phyloP scores from a whole-genome alignment of 805 yeast genomes.

The Ogataea zsoltii region DNA sequence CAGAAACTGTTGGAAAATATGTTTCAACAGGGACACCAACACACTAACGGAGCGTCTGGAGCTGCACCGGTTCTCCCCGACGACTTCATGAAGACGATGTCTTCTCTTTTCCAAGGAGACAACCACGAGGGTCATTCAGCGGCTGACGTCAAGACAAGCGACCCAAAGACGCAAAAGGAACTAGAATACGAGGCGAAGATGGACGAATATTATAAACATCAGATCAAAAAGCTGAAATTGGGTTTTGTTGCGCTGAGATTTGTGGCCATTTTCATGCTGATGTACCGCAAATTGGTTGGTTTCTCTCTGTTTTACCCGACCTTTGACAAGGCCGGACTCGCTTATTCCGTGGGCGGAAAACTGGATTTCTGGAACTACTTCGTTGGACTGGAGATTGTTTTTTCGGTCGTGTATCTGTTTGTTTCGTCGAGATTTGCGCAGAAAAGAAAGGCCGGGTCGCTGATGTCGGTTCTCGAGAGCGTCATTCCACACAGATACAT shows the following conservation, averaged over 20 bases:
- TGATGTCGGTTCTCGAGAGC: conserved; percentile 22
- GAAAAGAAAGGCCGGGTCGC: conserved; percentile 15
- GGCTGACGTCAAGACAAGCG: conserved; percentile 1
- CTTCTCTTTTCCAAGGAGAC: conserved; percentile 22
- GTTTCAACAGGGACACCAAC: conserved; percentile 19
- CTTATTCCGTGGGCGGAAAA: conserved; percentile 7
- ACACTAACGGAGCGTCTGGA: conserved; percentile 1
- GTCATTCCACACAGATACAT: conserved; percentile 25
- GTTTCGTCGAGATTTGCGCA: conserved; percentile 17
- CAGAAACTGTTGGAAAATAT: conserved; percentile 20
- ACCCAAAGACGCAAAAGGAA: conserved; percentile 11
- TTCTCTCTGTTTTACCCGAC: conserved; percentile 11
- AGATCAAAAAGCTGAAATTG: conserved; percentile 14
- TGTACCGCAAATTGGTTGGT: conserved; percentile 11
- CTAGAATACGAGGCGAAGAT: conserved; percentile 17
- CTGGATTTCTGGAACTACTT: conserved; percentile 27
- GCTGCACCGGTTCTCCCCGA: conserved; percentile 21
- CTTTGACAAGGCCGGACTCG: conserved; percentile 14
- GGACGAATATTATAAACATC: conserved; percentile 14
- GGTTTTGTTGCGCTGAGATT: conserved; percentile 22
- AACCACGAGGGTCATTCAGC: conserved; percentile 10
- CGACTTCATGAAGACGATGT: conserved; percentile 33
- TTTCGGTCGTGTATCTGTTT: conserved; percentile 19
- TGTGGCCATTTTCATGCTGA: conserved; percentile 12
- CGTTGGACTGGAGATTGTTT: conserved; percentile 22